Evolutionary conservation across 257 asterid genomes (phyloP).

Genomic region (Petrea volubilis): DNA sequence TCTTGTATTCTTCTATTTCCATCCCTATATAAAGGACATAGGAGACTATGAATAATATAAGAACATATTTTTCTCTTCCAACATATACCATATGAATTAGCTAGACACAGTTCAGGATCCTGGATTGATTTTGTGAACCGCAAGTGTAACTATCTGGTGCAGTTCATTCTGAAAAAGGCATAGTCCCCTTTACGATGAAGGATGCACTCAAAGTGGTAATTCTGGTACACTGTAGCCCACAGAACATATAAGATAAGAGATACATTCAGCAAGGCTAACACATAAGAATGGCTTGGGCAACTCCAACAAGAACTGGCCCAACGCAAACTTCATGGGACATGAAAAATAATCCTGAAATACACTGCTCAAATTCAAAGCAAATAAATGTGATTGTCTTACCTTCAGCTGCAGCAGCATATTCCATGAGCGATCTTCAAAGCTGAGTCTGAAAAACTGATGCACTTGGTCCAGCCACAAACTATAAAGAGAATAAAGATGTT

Average conservation of each 20-base stretch:
- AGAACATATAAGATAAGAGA: constrained; percentile 12
- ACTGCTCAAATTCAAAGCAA: constrained; percentile 6
- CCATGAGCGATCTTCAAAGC: constrained; percentile 58
- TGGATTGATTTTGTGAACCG: background rate
- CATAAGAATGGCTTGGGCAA: constrained; percentile 4
- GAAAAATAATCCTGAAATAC: constrained; percentile 3
- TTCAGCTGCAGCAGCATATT: constrained; percentile 58
- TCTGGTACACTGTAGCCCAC: background rate
- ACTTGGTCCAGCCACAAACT: constrained; percentile 85
- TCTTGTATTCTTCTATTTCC: no score
- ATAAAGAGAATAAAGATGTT: constrained; percentile 26
- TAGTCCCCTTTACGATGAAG: background rate
- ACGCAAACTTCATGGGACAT: constrained; percentile 13
- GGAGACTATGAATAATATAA: no score
- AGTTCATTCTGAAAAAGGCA: background rate
- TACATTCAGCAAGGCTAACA: background rate
- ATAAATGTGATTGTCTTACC: constrained; percentile 41
- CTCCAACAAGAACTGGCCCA: background rate
- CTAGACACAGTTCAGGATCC: constrained; percentile 3
- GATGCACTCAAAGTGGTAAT: background rate
- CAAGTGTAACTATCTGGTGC: background rate
- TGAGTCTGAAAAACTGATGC: constrained; percentile 52
- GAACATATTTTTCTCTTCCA: no score
- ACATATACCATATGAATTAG: background rate
- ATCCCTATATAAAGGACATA: no score